These are phyloP conservation scores for Patellifolia procumbens DNA, from an alignment of 179 eudicot genomes.

Conservation along the genomic window DNA sequence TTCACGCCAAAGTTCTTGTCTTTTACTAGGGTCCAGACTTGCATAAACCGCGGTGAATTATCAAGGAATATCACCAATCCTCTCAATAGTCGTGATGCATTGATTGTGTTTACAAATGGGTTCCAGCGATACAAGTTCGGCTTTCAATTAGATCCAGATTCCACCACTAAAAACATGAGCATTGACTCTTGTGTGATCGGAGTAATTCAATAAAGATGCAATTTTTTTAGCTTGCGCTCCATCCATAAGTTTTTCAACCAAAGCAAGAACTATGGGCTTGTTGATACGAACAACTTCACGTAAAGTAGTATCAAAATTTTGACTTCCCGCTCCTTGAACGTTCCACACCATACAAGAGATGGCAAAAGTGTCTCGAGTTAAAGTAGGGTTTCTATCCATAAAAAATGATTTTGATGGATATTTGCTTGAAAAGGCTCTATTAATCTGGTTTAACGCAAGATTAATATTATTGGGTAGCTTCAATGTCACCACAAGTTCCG, in stretches of 20 bases:
- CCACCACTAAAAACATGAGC: not conserved
- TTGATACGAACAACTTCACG: not conserved
- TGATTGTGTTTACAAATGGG: not conserved
- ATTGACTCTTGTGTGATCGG: not conserved
- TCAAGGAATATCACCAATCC: not conserved
- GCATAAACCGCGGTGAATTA: not conserved
- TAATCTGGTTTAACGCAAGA: not conserved
- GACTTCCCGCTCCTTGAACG: not conserved
- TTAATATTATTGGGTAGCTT: not conserved
- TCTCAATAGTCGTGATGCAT: not conserved
- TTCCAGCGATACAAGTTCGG: no score
- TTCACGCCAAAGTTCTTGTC: not conserved
- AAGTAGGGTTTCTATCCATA: not conserved
- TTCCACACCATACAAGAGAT: not conserved
- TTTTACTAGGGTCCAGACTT: not conserved
- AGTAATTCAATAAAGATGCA: not conserved
- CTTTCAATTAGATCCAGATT: not conserved
- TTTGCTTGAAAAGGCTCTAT: not conserved
- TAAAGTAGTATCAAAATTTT: not conserved
- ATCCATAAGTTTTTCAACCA: not conserved
- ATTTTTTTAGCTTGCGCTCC: not conserved
- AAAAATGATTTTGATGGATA: not conserved
- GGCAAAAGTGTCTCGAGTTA: not conserved
- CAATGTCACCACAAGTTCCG: not conserved
- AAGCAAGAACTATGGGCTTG: not conserved